phyloP scores from a whole-genome alignment of 2,329 filamentous ascomycete species.

The Aspergillus sp. region DNA sequence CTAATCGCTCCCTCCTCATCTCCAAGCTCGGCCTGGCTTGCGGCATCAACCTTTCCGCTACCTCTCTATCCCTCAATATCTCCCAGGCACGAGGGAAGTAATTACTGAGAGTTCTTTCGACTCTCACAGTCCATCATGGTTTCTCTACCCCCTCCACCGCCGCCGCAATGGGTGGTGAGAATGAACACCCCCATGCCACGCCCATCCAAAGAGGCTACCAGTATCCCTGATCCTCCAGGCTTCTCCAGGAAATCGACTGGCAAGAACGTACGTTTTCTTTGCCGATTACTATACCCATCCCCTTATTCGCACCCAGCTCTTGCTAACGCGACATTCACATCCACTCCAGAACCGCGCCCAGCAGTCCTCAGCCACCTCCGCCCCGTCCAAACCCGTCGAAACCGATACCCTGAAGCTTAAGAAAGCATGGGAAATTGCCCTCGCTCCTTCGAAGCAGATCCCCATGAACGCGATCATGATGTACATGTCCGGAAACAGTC shows the following conservation, averaged over 20 bases:
- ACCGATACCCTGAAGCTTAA: conserved; percentile 96
- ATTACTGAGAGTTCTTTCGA: conserved; percentile 2
- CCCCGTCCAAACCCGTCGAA: conserved; percentile 62
- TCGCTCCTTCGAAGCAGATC: conserved; percentile 88
- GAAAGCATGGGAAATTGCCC: conserved; percentile 96
- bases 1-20: conserved; percentile 14
- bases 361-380: conserved; percentile 26
- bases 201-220: conserved; percentile 59
- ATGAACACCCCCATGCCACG: conserved; percentile 71
- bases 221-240: conserved; percentile 83
- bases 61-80: neutral
- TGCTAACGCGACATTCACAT: neutral
- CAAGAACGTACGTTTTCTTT: conserved; percentile 35
- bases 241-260: conserved; percentile 60
- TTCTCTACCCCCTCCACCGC: conserved; percentile 44
- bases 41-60: neutral
- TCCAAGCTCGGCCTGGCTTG: neutral
- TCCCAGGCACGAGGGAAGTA: neutral
- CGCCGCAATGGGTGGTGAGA: conserved; percentile 80
- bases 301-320: neutral
- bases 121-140: conserved; percentile 22
- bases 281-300: neutral
- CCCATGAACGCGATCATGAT: conserved; percentile 99
- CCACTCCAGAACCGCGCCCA: conserved; percentile 33
- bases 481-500: conserved; percentile 99